These are phyloP conservation scores for Tylopilus rubrobrunneus DNA, from an alignment of 768 basidiomycete species.

Conservation along the genomic window DNA sequence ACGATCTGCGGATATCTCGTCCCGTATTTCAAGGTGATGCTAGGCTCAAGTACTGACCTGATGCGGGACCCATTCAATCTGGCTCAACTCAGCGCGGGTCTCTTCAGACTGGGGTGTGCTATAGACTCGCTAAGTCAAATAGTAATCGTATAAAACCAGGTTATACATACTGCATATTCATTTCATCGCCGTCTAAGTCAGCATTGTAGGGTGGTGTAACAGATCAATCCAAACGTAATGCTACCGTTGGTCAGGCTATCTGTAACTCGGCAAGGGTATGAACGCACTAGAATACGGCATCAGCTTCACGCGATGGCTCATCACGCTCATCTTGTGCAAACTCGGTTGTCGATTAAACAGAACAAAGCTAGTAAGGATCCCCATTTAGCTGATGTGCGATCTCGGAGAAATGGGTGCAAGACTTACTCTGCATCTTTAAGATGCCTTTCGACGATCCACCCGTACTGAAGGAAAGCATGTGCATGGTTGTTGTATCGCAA, in stretches of 20 bases:
- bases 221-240: constrained; percentile 96
- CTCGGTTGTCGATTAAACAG: constrained; percentile 99
- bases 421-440: constrained; percentile 72
- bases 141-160: neutral
- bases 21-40: neutral
- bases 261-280: neutral
- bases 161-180: constrained; percentile 99
- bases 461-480: constrained; percentile 93
- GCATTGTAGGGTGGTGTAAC: constrained; percentile 99
- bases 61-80: constrained; percentile 98
- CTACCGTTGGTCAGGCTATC: constrained; percentile 38
- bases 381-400: neutral
- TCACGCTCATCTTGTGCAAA: constrained; percentile 99
- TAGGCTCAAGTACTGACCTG: constrained; percentile 51
- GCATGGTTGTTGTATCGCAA: constrained; percentile 93
- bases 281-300: constrained; percentile 97
- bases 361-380: constrained; percentile 15
- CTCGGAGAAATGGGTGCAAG: neutral
- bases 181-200: constrained; percentile 99
- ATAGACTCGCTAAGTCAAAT: constrained; percentile 8
- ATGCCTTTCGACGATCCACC: constrained; percentile 98
- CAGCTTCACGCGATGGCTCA: constrained; percentile 95
- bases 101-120: constrained; percentile 98
- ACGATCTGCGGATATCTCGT: constrained; percentile 64
- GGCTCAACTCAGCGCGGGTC: constrained; percentile 94